Evolutionary conservation across 2,329 filamentous ascomycete species (phyloP).

Genomic region (Didymosphaeria variabile): DNA sequence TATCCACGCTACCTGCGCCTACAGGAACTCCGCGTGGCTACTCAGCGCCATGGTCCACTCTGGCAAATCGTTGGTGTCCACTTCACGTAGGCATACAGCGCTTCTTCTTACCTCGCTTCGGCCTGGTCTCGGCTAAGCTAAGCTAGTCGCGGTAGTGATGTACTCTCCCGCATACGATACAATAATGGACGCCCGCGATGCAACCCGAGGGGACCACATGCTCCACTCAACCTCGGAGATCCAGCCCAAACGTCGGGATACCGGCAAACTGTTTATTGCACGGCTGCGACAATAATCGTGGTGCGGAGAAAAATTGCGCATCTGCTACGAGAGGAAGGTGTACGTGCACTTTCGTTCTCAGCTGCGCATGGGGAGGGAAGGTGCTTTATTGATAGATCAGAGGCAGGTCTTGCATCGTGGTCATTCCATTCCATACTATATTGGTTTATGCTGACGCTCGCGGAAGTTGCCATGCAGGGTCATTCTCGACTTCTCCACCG

Average conservation of each 20-base stretch:
- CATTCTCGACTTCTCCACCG: neutral
- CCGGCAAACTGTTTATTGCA: neutral
- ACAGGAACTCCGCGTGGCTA: too few relatives aligned
- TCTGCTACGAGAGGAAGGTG: slow-evolving; percentile 7
- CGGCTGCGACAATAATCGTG: neutral
- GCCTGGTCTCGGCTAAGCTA: slow-evolving; percentile 8
- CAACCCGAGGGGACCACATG: slow-evolving; percentile 12
- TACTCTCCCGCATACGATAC: neutral
- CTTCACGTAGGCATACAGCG: neutral
- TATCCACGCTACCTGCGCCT: neutral
- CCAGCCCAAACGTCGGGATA: neutral
- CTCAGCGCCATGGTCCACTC: too few relatives aligned
- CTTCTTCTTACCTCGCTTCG: slow-evolving; percentile 5
- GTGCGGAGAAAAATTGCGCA: neutral
- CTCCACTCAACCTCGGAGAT: slow-evolving; percentile 1
- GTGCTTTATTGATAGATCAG: slow-evolving; percentile 1
- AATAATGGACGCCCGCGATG: slow-evolving; percentile 12
- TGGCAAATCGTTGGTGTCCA: too few relatives aligned
- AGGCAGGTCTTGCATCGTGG: neutral
- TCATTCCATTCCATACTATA: neutral
- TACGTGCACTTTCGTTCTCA: neutral
- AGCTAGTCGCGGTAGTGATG: neutral
- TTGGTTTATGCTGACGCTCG: neutral
- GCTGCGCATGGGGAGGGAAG: neutral
- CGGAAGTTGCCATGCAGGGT: neutral